phyloP scores from a whole-genome alignment of 2,329 filamentous ascomycete species.

The Aspergillus tamarii region DNA sequence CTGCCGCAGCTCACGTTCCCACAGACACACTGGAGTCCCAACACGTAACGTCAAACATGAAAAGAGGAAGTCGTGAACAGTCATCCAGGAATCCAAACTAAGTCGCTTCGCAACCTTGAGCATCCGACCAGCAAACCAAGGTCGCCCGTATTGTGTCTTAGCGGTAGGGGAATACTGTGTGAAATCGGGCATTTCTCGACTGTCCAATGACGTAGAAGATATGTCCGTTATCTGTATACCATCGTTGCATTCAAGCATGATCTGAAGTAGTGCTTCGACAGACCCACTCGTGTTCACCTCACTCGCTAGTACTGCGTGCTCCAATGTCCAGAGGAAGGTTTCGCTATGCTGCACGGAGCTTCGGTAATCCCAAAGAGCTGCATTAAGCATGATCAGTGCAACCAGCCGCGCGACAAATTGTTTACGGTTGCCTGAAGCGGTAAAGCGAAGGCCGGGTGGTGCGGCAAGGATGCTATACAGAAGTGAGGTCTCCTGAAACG shows the following conservation, averaged over 20 bases:
- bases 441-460: conserved; percentile 37
- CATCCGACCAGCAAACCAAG: conserved; percentile 46
- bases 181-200: conserved; percentile 26
- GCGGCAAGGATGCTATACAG: conserved; percentile 38
- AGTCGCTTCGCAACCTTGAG: conserved; percentile 44
- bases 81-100: conserved; percentile 36
- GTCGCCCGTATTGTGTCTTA: conserved; percentile 34
- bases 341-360: conserved; percentile 32
- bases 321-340: conserved; percentile 37
- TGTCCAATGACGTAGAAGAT: background rate
- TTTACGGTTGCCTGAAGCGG: conserved; percentile 41
- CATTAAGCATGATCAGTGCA: conserved; percentile 42
- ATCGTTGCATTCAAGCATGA: conserved; percentile 41
- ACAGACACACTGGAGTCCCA: conserved; percentile 26
- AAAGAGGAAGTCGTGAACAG: conserved; percentile 40
- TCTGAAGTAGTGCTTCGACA: conserved; percentile 44
- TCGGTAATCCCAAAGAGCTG: conserved; percentile 46
- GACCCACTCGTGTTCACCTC: conserved; percentile 43
- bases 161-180: conserved; percentile 31
- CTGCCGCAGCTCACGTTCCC: conserved; percentile 37
- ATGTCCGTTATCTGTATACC: conserved; percentile 11
- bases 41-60: conserved; percentile 39
- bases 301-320: conserved; percentile 36
- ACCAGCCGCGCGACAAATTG: conserved; percentile 42
- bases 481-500: conserved; percentile 35